Base-by-base conservation (phyloP, 1,139 yeast genomes). In the Saccharomyces hybrid region DNA sequence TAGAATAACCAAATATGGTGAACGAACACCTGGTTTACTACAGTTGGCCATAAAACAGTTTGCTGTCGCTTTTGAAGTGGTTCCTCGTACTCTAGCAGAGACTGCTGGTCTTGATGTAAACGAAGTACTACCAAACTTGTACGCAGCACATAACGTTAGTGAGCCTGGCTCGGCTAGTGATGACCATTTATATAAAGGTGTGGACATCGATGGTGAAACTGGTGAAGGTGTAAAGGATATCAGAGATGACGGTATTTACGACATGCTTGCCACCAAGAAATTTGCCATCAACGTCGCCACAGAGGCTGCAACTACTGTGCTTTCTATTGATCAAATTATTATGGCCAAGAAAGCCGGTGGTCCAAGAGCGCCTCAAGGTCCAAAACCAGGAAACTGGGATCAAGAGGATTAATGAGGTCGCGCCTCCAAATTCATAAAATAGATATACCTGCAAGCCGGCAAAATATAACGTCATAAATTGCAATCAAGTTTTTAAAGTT, bases 381-480 rank as follows among this genome's bases (percentile, higher is more conserved):
- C 84, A 63, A 83, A 86, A 70, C 93, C 95, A 49, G 97, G 97
- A 57, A 91, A 91, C 76, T 91, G 99, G 99, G 99, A 91, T 70
- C 96, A 86, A 73, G 98, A 81, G 58, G 97, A 90, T 74, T 89
- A 75, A 64, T 19, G 2, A 32, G 26, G 11, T 32, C 6, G 24
- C 24, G 9, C 6, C 44, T 38, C 4, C 9, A 9, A 11, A 16
- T 4, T 38, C 12, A 16, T 9, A 38, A 28, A 27, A 3, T 46
- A 47, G 44, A 46, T 47, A 11, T 16, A 41, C 32, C 34, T 31
- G 47, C 14, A 27, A 27, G 19, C 48, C 12, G 3, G 26, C 29
- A 26, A 11, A 50, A 24, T 49, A 49, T 31, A 32, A 49, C 6
- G 51, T 38, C 44, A 38, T 38, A 9, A 16, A 38, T 16, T 19